Evolutionary conservation across 345 rosid genomes (phyloP).

Genomic region (Lumnitzera littorea): DNA sequence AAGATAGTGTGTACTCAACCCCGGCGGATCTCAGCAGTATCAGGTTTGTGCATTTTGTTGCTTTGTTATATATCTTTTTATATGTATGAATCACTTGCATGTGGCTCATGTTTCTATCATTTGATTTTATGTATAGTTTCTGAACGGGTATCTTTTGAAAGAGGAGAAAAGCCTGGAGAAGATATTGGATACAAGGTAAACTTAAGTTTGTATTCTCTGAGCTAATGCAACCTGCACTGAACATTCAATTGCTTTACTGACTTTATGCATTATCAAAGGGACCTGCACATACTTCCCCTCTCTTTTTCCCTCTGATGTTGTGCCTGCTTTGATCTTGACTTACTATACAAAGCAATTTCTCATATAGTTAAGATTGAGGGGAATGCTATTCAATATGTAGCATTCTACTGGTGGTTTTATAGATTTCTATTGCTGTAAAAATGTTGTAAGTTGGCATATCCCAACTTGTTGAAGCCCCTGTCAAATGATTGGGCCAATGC

Average conservation of each 20-base stretch:
- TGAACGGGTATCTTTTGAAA: constrained; percentile 82
- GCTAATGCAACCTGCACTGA: not conserved
- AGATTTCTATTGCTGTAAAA: too few relatives aligned
- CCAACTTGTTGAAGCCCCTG: too few relatives aligned
- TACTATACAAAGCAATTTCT: too few relatives aligned
- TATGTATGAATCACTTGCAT: not conserved
- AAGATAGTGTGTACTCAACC: constrained; percentile 97
- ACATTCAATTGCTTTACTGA: constrained; percentile 2
- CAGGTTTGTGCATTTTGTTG: constrained; percentile 41
- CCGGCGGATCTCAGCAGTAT: constrained; percentile 92
- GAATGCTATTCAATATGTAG: too few relatives aligned
- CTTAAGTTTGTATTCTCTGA: not conserved
- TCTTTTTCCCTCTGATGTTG: too few relatives aligned
- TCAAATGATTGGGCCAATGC: too few relatives aligned
- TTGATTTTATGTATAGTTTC: constrained; percentile 48
- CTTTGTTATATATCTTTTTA: not conserved
- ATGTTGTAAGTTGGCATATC: too few relatives aligned
- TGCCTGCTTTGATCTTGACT: too few relatives aligned
- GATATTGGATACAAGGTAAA: constrained; percentile 89
- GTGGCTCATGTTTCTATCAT: constrained; percentile 8
- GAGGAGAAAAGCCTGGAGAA: constrained; percentile 75
- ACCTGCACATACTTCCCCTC: too few relatives aligned
- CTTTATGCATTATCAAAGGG: not conserved
- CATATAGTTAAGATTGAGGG: too few relatives aligned
- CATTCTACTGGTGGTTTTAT: too few relatives aligned